phyloP scores from a whole-genome alignment of 441 rosid genomes.

The Euphorbia schlechtendalii region DNA sequence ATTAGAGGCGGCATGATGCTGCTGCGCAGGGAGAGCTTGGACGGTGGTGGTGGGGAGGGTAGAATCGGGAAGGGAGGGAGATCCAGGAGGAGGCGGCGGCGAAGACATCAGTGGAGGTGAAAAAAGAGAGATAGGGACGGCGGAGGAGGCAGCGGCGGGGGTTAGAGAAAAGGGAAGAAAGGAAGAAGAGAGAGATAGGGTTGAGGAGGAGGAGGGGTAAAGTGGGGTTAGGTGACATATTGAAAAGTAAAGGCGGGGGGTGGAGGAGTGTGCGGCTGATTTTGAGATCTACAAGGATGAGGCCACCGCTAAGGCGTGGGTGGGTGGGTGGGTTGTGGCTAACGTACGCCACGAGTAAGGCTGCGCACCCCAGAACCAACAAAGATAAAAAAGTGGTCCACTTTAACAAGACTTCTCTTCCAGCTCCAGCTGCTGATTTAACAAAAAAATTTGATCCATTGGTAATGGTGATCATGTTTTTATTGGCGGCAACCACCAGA shows the following conservation, averaged over 20 bases:
- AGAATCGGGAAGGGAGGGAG: conserved; percentile 38
- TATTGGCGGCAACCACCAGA: too few species aligned
- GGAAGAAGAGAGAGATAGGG: conserved; percentile 4
- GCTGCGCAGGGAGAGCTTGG: conserved; percentile 27
- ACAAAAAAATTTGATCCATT: too few species aligned
- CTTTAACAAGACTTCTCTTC: too few species aligned
- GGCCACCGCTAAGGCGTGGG: conserved; percentile 62
- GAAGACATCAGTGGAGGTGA: conserved; percentile 15
- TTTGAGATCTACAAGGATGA: conserved; percentile 44
- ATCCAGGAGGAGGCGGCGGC: conserved; percentile 18
- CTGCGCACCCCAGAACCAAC: too few species aligned
- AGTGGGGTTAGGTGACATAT: conserved; percentile 34
- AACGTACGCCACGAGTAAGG: conserved; percentile 32
- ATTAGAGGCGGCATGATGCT: conserved; percentile 30
- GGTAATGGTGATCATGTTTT: too few species aligned
- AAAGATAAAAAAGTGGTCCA: too few species aligned
- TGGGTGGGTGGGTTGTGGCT: conserved; percentile 24
- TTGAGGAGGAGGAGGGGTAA: conserved; percentile 30
- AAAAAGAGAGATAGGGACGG: not conserved
- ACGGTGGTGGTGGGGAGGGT: conserved; percentile 16
- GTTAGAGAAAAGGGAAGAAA: conserved; percentile 12
- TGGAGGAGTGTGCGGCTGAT: conserved; percentile 52
- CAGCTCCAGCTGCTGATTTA: too few species aligned
- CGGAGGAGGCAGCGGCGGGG: conserved; percentile 12
- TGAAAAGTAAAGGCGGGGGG: conserved; percentile 20